Percentiles rank a stretch among this genome's conserved stretches.
These are phyloP conservation scores for Naegleria lovaniensis DNA, from an alignment of 208 protist genomes.

Conservation along the genomic window DNA sequence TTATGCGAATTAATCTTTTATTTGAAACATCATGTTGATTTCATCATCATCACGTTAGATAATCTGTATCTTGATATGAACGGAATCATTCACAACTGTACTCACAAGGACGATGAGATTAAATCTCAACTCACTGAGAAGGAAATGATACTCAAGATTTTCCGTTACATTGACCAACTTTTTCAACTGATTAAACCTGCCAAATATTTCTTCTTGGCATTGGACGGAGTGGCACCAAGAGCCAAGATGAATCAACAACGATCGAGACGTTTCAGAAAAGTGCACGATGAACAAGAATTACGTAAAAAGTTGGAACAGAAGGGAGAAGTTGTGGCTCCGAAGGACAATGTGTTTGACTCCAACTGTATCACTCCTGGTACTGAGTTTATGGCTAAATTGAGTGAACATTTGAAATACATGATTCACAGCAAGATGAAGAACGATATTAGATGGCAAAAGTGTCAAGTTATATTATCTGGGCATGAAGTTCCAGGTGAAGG, in stretches of 20 bases:
- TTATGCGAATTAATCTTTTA: too few species aligned
- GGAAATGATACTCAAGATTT: slow-evolving; percentile 80
- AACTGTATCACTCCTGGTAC: slow-evolving; percentile 99
- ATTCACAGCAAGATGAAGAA: slow-evolving; percentile 84
- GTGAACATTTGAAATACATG: slow-evolving; percentile 81
- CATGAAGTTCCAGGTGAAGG: slow-evolving; percentile 94
- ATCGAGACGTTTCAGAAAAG: slow-evolving; percentile 86
- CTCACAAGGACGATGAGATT: slow-evolving; percentile 87
- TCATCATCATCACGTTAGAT: slow-evolving; percentile 84
- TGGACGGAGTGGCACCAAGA: slow-evolving; percentile 95
- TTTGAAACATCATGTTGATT: neutral
- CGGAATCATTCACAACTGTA: slow-evolving; percentile 97
- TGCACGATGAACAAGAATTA: slow-evolving; percentile 58
- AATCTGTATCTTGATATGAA: slow-evolving; percentile 99
- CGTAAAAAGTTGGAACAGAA: slow-evolving; percentile 51
- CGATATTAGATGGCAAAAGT: slow-evolving; percentile 77
- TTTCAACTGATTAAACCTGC: slow-evolving; percentile 92
- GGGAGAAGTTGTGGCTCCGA: slow-evolving; percentile 53
- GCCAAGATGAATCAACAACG: slow-evolving; percentile 99
- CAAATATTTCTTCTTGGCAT: slow-evolving; percentile 92
- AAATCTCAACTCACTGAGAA: slow-evolving; percentile 69
- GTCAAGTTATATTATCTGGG: slow-evolving; percentile 91
- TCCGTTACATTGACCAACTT: slow-evolving; percentile 92
- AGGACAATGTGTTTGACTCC: slow-evolving; percentile 83
- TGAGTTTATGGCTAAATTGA: slow-evolving; percentile 93